These are phyloP conservation scores for Recurvomyces mirabilis DNA, from an alignment of 495 filamentous ascomycete species.

Conservation along the genomic window DNA sequence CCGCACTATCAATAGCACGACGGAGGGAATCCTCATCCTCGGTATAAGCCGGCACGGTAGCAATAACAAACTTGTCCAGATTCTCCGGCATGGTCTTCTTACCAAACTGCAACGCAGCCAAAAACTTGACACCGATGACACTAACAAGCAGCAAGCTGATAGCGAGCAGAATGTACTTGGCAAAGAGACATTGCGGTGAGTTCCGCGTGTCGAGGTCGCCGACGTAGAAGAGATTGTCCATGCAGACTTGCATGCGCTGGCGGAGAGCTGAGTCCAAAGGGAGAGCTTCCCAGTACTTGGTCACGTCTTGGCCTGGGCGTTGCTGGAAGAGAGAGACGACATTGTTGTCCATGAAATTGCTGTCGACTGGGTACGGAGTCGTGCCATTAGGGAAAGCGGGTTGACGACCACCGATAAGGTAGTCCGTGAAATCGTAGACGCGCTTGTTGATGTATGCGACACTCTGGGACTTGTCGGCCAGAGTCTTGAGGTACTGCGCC, in stretches of 20 bases:
- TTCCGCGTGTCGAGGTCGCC: conserved; percentile 87
- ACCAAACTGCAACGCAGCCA: conserved; percentile 88
- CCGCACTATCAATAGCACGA: conserved; percentile 91
- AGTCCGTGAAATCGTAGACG: conserved; percentile 88
- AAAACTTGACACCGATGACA: conserved; percentile 91
- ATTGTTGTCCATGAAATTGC: conserved; percentile 69
- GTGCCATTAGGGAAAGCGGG: conserved; percentile 43
- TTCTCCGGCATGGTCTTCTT: conserved; percentile 87
- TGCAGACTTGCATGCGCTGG: conserved; percentile 64
- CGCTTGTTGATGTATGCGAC: conserved; percentile 71
- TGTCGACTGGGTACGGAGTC: conserved; percentile 40
- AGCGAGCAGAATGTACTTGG: conserved; percentile 84
- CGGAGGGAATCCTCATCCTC: conserved; percentile 96
- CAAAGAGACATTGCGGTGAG: conserved; percentile 73
- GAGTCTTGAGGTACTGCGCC: conserved; percentile 57
- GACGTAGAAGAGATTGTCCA: conserved; percentile 92
- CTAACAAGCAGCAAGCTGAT: conserved; percentile 69
- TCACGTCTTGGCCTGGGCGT: conserved; percentile 67
- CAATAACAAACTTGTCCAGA: conserved; percentile 96
- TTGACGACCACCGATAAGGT: conserved; percentile 63
- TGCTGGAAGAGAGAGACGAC: conserved; percentile 70
- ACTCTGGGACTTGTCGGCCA: conserved; percentile 50
- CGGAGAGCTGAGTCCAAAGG: conserved; percentile 43
- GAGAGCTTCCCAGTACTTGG: conserved; percentile 67
- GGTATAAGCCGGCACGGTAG: conserved; percentile 93